These are phyloP conservation scores for Corchorus olitorius DNA, from an alignment of 345 rosid species.

Conservation along the genomic window DNA sequence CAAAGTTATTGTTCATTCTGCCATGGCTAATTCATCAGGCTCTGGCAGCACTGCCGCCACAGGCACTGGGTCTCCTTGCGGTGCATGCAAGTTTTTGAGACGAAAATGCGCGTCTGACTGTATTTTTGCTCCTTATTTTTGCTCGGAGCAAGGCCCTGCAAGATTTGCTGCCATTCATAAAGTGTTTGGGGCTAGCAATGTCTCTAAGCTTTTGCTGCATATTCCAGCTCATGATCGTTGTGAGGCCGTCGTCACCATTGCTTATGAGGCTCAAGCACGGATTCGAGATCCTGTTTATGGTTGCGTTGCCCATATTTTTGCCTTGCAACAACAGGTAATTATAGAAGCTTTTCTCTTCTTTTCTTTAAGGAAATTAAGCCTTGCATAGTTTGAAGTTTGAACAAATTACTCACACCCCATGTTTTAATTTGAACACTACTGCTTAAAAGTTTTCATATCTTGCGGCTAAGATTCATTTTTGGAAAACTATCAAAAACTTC, in stretches of 20 bases:
- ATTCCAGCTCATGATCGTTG: conserved; percentile 66
- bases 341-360: background rate
- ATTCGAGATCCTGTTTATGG: conserved; percentile 77
- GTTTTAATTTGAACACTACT: background rate
- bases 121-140: conserved; percentile 71
- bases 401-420: background rate
- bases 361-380: too few relatives aligned
- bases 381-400: too few relatives aligned
- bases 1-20: conserved; percentile 4
- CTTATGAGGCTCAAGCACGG: conserved; percentile 78
- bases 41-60: conserved; percentile 31
- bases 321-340: conserved; percentile 83
- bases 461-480: background rate
- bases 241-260: conserved; percentile 73
- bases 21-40: conserved; percentile 47
- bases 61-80: conserved; percentile 60
- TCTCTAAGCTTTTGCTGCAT: conserved; percentile 59
- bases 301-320: conserved; percentile 71
- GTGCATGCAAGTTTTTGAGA: conserved; percentile 80
- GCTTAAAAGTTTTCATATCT: background rate
- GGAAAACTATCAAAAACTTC: background rate
- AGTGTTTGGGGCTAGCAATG: conserved; percentile 82
- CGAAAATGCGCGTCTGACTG: conserved; percentile 72
- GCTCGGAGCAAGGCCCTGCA: conserved; percentile 70
- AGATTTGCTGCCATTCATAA: conserved; percentile 75